Conservation (phyloP, 306 rosid species). For the Cucurbita moschata region DNA sequence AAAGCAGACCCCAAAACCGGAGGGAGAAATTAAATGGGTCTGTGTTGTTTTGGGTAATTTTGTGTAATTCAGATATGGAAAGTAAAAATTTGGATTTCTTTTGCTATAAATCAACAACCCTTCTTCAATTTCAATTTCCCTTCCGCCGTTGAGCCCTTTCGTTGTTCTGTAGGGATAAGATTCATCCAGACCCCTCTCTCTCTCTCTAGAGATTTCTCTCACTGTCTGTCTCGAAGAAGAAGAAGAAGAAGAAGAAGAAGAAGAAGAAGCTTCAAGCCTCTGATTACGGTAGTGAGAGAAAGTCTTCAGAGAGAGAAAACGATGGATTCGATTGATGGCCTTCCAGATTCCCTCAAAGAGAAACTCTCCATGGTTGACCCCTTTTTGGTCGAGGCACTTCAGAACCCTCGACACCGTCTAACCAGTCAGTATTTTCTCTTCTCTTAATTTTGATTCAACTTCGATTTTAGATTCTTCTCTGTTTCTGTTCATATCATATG, state of each 20-base stretch:
- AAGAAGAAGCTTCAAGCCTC: neutral
- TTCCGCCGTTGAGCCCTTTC: neutral
- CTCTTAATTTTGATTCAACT: neutral
- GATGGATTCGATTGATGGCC: slow-evolving; percentile 41
- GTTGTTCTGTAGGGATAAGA: neutral
- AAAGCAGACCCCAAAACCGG: too few relatives aligned
- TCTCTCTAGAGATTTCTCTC: neutral
- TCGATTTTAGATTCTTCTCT: neutral
- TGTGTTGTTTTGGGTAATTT: neutral
- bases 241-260: neutral
- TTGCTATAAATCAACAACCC: neutral
- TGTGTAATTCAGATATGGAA: neutral
- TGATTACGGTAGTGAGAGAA: neutral
- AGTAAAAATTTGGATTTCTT: neutral
- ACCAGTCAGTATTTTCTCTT: neutral
- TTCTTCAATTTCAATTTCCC: neutral
- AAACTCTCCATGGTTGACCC: slow-evolving; percentile 78
- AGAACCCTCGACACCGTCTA: too few relatives aligned
- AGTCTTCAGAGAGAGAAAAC: neutral
- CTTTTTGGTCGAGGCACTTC: slow-evolving; percentile 41
- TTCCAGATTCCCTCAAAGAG: slow-evolving; percentile 23
- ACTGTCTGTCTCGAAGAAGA: neutral
- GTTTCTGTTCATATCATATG: neutral
- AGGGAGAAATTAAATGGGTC: neutral
- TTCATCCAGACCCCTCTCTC: neutral